Conservation (phyloP, 192 early-diverging fungal genomes). For the Geosiphon pyriformis region DNA sequence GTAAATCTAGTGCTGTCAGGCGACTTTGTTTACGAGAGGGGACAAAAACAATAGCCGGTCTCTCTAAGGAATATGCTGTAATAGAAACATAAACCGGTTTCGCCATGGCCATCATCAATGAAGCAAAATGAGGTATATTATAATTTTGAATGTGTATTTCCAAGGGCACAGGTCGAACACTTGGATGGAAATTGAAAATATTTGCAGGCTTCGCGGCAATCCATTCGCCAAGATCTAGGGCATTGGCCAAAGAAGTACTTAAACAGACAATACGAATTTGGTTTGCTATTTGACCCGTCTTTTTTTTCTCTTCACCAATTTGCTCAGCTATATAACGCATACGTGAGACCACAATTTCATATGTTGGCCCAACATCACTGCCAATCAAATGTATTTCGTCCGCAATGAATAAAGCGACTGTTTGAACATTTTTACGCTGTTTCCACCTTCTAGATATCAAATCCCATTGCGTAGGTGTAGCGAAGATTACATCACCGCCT, state of each 20-base stretch:
- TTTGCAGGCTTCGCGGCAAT: slow-evolving; percentile 72
- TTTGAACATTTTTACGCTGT: slow-evolving; percentile 89
- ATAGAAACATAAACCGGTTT: slow-evolving; percentile 80
- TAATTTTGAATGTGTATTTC: slow-evolving; percentile 95
- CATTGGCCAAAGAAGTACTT: slow-evolving; percentile 88
- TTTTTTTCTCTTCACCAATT: slow-evolving; percentile 28
- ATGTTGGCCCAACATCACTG: slow-evolving; percentile 82
- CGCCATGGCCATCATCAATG: slow-evolving; percentile 90
- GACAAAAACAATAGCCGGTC: slow-evolving; percentile 89
- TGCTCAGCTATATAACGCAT: slow-evolving; percentile 84
- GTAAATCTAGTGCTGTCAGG: slow-evolving; percentile 78
- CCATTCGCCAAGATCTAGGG: slow-evolving; percentile 98
- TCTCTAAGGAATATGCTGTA: slow-evolving; percentile 52
- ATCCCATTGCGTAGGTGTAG: slow-evolving; percentile 93
- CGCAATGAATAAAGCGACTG: slow-evolving; percentile 80
- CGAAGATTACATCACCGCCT: slow-evolving; percentile 85
- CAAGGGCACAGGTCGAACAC: slow-evolving; percentile 87
- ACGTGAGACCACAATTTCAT: slow-evolving; percentile 90
- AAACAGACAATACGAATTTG: slow-evolving; percentile 89
- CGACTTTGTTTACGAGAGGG: slow-evolving; percentile 84
- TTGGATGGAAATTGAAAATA: slow-evolving; percentile 95
- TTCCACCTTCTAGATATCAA: slow-evolving; percentile 92
- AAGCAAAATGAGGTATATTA: slow-evolving; percentile 87
- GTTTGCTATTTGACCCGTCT: slow-evolving; percentile 55
- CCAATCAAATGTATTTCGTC: slow-evolving; percentile 96